Evolutionary conservation across 2,329 filamentous ascomycete genomes (phyloP), one percentile per base, ranked within the genome.

Genomic region (Paraphoma sp.): DNA sequence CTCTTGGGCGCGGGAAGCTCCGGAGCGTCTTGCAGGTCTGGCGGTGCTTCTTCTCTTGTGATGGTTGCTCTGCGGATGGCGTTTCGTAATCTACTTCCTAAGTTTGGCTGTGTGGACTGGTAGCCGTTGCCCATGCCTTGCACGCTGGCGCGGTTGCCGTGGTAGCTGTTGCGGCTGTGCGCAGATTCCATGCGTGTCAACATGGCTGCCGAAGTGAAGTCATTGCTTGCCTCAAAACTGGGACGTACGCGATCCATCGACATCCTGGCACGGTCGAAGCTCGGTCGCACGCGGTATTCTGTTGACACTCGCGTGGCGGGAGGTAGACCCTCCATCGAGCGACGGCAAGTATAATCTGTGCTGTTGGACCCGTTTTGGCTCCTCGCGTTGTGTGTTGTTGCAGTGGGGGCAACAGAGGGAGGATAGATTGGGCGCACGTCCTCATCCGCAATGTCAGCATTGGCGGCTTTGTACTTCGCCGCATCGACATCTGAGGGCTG

Each of bases 341-440:
- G 74, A 46, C 80, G 78, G 47, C 76, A 81, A 18, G 92, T 96
- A 76, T 93, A 96, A 68, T 96, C 93, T 48, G 95, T 97, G 59
- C 92, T 94, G 76, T 97, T 93, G 78, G 93, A 97, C 58, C 93
- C 92, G 67, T 94, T 96, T 73, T 96, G 92, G 69, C 91, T 95
- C 65, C 87, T 84, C 48, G 89, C 89, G 63, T 93, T 94, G 73
- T 95, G 89, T 11, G 76, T 78, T 17, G 73, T 77, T 45, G 87
- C 85, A 14, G 92, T 94, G 11, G 86, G 83, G 47, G 92, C 90
- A 68, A 94, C 88, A 51, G 93, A 96, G 12, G 94, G 93, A 48
- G 94, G 92, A 78, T 98, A 98, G 69, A 98, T 96, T 31, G 93
- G 93, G 64, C 93, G 87, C 75, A 91, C 85, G 72, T 97, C 94